phyloP scores from a whole-genome alignment of 2,329 filamentous ascomycete genomes.

The Ophiocordyceps unilateralis region DNA sequence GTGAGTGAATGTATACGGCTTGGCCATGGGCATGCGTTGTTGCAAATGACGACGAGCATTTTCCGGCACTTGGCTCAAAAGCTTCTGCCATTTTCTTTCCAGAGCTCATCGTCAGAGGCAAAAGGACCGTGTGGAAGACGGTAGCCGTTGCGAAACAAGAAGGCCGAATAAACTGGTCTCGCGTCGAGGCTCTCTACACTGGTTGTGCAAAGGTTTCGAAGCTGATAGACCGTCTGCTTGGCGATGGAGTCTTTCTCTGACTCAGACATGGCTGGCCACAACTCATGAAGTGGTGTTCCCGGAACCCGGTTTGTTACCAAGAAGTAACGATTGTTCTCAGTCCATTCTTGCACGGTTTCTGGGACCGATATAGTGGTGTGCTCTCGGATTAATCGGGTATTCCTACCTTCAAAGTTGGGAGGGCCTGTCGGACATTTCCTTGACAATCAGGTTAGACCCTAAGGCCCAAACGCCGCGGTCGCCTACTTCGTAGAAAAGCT shows the following conservation, averaged over 20 bases:
- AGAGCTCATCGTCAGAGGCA: slow-evolving; percentile 2
- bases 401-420: slow-evolving; percentile 4
- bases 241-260: slow-evolving; percentile 10
- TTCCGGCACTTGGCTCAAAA: slow-evolving; percentile 1
- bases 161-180: slow-evolving; percentile 2
- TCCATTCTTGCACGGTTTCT: slow-evolving; percentile 4
- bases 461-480: slow-evolving; percentile 13
- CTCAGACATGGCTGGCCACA: slow-evolving; percentile 4
- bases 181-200: slow-evolving; percentile 2
- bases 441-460: slow-evolving; percentile 12
- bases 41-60: slow-evolving; percentile 1
- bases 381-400: slow-evolving; percentile 3
- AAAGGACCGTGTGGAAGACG: slow-evolving; percentile 2
- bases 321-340: slow-evolving; percentile 4
- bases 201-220: slow-evolving; percentile 2
- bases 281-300: slow-evolving; percentile 4
- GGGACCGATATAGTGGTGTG: slow-evolving; percentile 5
- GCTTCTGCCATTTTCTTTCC: slow-evolving; percentile 2
- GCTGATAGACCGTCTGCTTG: slow-evolving; percentile 8
- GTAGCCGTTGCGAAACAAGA: slow-evolving; percentile 1
- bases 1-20: slow-evolving; percentile 18
- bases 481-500: slow-evolving; percentile 10
- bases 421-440: slow-evolving; percentile 7
- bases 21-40: slow-evolving; percentile 4
- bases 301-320: slow-evolving; percentile 4